A percentile compares a stretch with the other conserved stretches of the same genome.
Conservation (phyloP, 108 stramenopile genomes). For the Cafeteria roenbergensis region DNA sequence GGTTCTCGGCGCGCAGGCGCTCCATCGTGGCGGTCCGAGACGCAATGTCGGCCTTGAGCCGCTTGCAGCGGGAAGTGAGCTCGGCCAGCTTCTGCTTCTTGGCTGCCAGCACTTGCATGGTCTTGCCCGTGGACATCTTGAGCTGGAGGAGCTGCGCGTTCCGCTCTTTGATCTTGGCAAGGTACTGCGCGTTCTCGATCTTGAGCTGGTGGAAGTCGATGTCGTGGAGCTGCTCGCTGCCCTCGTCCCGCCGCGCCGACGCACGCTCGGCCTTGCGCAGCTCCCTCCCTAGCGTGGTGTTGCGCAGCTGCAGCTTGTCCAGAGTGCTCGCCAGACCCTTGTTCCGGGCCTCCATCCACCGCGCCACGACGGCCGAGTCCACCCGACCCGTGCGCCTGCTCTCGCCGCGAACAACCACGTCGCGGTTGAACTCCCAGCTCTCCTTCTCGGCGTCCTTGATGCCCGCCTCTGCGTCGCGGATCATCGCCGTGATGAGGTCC, state of each 20-base stretch:
- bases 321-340: slow-evolving; percentile 37
- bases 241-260: slow-evolving; percentile 50
- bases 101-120: slow-evolving; percentile 39
- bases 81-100: slow-evolving; percentile 35
- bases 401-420: slow-evolving; percentile 52
- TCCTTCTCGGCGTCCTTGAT: slow-evolving; percentile 52
- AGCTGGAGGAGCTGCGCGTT: slow-evolving; percentile 49
- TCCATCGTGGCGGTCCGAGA: slow-evolving; percentile 9
- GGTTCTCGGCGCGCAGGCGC: slow-evolving; percentile 30
- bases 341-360: slow-evolving; percentile 50
- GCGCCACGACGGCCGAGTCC: slow-evolving; percentile 37
- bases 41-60: slow-evolving; percentile 34
- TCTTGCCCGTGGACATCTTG: slow-evolving; percentile 39
- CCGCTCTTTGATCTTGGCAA: slow-evolving; percentile 46
- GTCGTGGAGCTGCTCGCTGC: slow-evolving; percentile 53
- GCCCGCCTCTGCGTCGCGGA: too few species aligned
- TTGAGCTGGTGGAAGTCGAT: slow-evolving; percentile 60
- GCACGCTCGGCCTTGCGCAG: slow-evolving; percentile 38
- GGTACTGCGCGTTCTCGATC: slow-evolving; percentile 58
- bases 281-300: slow-evolving; percentile 37
- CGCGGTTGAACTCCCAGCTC: slow-evolving; percentile 54
- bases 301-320: slow-evolving; percentile 54
- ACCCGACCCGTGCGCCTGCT: slow-evolving; percentile 49
- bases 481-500: too few species aligned
- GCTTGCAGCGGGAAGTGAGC: slow-evolving; percentile 21